Base-by-base conservation (phyloP, 2,329 filamentous ascomycete species). In the Pezicula radicicola region DNA sequence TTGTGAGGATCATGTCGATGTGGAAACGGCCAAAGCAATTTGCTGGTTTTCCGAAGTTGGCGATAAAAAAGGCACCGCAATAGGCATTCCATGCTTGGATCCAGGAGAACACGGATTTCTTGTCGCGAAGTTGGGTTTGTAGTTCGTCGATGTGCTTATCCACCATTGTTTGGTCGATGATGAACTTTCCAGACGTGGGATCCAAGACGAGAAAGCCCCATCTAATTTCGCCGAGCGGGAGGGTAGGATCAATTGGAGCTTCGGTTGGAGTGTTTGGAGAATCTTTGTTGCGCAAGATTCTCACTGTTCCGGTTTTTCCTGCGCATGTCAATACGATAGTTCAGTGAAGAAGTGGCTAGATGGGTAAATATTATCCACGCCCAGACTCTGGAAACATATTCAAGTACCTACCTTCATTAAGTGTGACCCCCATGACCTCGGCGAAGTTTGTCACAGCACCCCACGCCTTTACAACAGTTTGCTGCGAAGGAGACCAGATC, bases 11-110 rank as follows among this genome's bases (percentile, higher is more conserved):
- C 68, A 75, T 75, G 55, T 83, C 76, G 49, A 83, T 74, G 60
- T 84, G 81, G 39, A 71, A 66, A 18, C 74, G 72, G 0, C 78
- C 78, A 54, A 82, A 80, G 55, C 77, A 80, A 51, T 76, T 72
- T 13, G 78, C 76, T 3, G 79, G 75, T 49, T 75, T 75, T 7
- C 76, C 80, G 53, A 84, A 83, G 59, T 83, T 83, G 56, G 75
- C 77, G 48, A 70, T 69, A 61, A 84, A 83, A 64, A 84, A 84
- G 1, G 75, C 72, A 7, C 71, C 72, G 28, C 78, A 75, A 60
- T 83, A 84, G 37, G 72, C 76, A 58, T 84, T 84, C 74, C 80
- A 84, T 0, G 79, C 79, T 57, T 83, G 75, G 3, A 84, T 74
- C 74, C 79, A 84, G 25, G 76, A 70, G 55, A 85, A 79, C 6